phyloP scores from a whole-genome alignment of 139 green algal genomes.

The Deuterostichococcus epilithicus region DNA sequence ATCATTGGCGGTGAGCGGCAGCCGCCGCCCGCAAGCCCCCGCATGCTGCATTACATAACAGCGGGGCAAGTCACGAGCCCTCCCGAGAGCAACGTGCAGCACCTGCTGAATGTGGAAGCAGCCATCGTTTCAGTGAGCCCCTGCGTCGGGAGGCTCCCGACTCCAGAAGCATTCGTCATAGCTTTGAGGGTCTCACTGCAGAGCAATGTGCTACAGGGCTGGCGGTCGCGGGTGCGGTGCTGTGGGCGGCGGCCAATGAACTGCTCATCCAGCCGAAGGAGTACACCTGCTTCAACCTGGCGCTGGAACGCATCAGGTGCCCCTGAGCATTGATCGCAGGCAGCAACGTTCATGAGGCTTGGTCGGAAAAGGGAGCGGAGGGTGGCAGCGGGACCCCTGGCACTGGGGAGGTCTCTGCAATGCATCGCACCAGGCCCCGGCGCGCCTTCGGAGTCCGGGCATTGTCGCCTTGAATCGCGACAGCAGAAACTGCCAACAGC shows the following conservation, averaged over 20 bases:
- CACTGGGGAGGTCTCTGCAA: too few species aligned
- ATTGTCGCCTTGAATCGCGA: too few species aligned
- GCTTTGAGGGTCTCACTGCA: too few species aligned
- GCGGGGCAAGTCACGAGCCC: not conserved
- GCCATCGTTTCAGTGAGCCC: too few species aligned
- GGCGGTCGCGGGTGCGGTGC: constrained; percentile 21
- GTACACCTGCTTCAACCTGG: constrained; percentile 82
- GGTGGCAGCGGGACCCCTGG: not conserved
- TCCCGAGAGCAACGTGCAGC: not conserved
- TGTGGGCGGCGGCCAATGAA: constrained; percentile 59
- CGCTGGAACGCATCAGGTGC: constrained; percentile 80
- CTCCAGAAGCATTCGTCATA: too few species aligned
- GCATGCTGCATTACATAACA: not conserved
- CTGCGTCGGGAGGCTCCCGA: too few species aligned
- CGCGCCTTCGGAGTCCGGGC: too few species aligned
- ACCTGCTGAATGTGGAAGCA: not conserved
- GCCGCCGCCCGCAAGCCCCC: too few species aligned
- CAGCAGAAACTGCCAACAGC: too few species aligned
- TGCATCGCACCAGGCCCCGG: too few species aligned
- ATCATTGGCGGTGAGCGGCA: constrained; percentile 67
- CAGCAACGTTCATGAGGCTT: constrained; percentile 49
- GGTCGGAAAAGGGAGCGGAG: too few species aligned
- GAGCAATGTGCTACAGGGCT: constrained; percentile 24
- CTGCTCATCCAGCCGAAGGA: constrained; percentile 80
- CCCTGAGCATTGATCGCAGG: constrained; percentile 21